Evolutionary conservation across 148 eudicot genomes (phyloP), one percentile per base, ranked within the genome.

Genomic region (Rhododendron kiyosumense): DNA sequence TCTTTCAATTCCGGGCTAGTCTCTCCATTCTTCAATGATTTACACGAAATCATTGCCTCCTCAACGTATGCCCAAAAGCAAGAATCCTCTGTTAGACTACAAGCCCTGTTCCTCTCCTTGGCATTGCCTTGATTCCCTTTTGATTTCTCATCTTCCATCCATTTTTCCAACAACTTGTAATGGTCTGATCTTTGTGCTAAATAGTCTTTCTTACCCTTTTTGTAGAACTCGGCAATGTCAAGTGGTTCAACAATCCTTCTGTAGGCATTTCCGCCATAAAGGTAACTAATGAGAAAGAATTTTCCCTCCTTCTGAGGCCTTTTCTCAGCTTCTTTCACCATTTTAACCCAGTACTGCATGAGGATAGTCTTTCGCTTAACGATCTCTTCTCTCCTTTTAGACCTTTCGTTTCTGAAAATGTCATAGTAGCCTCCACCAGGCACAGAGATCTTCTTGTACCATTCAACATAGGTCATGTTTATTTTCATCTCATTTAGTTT

Each of bases 51-150:
- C 1, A 81, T n/a, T 28, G 88, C 91, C 79, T 90, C 91, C 82
- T 90, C 91, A 11, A 90, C 90, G 69, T 85, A 38, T 18, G 87
- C 91, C 91, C 91, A 90, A 82, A 90, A 90, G 61, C 90, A 88
- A 46, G 91, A 90, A 88, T 90, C 87, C 85, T 88, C 90, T 1
- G 88, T 90, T 8, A 88, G 79, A 85, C 87, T 84, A 49, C 74
- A 57, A 86, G 87, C 84, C 32, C 61, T 49, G 2, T 48, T 86
- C 75, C 87, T 78, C 61, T 59, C 51, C 13, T 17, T 36, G 3
- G 43, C 46, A 71, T 36, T 22, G 11, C 26, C 77, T 61, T 46
- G 63, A n/a, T 28, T 51, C 61, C 22, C 45, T 18, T 9, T 34
- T 34, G 10, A 24, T 13, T 49, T 84, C 0, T 83, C 87, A 3